A percentile compares a stretch with the other conserved stretches of the same genome.
Evolutionary conservation across 2,329 filamentous ascomycete species (phyloP).

Genomic region (Colletotrichum sp.): DNA sequence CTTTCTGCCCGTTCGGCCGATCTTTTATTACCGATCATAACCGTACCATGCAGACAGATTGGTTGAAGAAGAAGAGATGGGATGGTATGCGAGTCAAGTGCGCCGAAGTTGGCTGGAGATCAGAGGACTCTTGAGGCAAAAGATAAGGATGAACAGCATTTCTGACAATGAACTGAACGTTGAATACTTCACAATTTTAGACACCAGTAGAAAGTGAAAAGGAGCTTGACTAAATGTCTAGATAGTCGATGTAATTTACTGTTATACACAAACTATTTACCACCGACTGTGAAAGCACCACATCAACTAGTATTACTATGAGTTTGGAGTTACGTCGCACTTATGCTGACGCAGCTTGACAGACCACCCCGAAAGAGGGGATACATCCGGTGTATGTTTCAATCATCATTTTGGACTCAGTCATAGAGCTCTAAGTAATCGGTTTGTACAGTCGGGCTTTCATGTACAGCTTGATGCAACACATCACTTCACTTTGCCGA

Average conservation of each 20-base stretch:
- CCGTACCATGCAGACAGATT: not conserved
- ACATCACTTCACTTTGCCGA: not conserved
- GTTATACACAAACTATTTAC: not conserved
- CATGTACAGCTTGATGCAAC: not conserved
- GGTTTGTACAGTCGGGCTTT: not conserved
- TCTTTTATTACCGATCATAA: not conserved
- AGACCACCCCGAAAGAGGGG: not conserved
- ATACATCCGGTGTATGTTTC: accelerated
- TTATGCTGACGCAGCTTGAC: no score
- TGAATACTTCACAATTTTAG: accelerated
- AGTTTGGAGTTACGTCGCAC: not conserved
- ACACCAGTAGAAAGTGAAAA: not conserved
- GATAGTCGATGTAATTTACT: not conserved
- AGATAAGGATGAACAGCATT: not conserved
- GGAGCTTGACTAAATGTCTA: not conserved
- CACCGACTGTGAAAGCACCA: accelerated
- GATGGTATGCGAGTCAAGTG: not conserved
- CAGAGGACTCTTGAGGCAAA: not conserved
- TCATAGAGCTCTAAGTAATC: not conserved
- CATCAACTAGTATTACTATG: not conserved
- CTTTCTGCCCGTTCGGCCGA: not conserved
- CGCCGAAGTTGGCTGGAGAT: not conserved
- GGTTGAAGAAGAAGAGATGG: not conserved
- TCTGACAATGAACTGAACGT: not conserved
- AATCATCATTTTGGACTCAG: not conserved